These are phyloP conservation scores for Termitomyces bulborhizus DNA, from an alignment of 768 basidiomycete species.

Conservation along the genomic window DNA sequence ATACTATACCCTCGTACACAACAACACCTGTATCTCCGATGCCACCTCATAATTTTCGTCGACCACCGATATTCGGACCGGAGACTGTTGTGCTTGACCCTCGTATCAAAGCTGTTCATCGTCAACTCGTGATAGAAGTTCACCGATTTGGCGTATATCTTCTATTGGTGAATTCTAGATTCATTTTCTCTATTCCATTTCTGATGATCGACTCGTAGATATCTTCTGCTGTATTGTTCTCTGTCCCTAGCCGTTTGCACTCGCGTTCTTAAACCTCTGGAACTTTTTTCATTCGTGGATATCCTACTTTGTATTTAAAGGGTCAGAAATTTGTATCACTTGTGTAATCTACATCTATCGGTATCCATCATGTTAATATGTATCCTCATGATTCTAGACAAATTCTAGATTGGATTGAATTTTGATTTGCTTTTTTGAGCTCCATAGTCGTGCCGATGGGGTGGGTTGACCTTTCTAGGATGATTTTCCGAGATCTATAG, in stretches of 20 bases:
- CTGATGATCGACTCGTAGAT: conserved; percentile 3
- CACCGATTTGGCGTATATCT: conserved; percentile 17
- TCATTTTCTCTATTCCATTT: not conserved
- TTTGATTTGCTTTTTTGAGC: no score
- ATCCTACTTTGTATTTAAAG: not conserved
- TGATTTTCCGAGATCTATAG: no score
- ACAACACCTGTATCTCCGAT: not conserved
- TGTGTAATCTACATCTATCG: not conserved
- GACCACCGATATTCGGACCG: conserved; percentile 34
- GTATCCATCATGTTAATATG: not conserved
- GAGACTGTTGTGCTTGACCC: conserved; percentile 31
- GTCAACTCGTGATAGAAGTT: conserved; percentile 23
- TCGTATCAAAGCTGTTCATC: conserved; percentile 26
- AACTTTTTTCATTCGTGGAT: not conserved
- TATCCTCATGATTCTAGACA: not conserved
- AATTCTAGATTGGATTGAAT: no score
- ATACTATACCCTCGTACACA: conserved; percentile 4
- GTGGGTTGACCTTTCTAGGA: no score
- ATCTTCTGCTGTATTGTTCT: conserved; percentile 17
- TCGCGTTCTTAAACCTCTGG: not conserved
- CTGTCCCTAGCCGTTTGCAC: conserved; percentile 16
- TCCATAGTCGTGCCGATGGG: no score
- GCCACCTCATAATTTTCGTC: conserved; percentile 11
- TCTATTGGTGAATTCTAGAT: conserved; percentile 15
- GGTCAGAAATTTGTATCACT: not conserved